Conservation (phyloP, 2,329 filamentous ascomycete genomes). For the Anthostomella pinea region DNA sequence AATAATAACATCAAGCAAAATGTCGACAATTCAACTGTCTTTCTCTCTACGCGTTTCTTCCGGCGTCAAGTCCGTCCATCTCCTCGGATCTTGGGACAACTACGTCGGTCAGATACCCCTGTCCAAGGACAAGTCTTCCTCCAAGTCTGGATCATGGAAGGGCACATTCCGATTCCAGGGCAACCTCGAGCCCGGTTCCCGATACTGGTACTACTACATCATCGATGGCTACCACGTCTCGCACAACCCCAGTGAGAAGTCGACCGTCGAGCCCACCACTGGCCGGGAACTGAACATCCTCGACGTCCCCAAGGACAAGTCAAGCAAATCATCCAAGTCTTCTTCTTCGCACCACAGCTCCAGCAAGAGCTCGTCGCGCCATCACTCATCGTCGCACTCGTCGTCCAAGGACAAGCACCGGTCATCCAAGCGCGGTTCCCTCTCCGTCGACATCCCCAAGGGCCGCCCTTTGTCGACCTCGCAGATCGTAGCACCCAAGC, state of each 20-base stretch:
- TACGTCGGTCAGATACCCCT: slow-evolving; percentile 93
- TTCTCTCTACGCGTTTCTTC: slow-evolving; percentile 95
- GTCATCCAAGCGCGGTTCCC: slow-evolving; percentile 47
- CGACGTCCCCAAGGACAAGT: slow-evolving; percentile 68
- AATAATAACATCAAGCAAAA: slow-evolving; percentile 50
- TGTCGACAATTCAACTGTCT: slow-evolving; percentile 90
- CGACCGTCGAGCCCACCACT: slow-evolving; percentile 91
- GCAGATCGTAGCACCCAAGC: slow-evolving; percentile 88
- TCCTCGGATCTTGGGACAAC: slow-evolving; percentile 98
- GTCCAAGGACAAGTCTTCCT: slow-evolving; percentile 77
- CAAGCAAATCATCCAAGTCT: slow-evolving; percentile 41
- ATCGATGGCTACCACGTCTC: slow-evolving; percentile 98
- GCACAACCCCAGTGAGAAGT: slow-evolving; percentile 88
- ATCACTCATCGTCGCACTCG: slow-evolving; percentile 34
- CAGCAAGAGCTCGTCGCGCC: slow-evolving; percentile 38
- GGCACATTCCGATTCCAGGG: slow-evolving; percentile 96
- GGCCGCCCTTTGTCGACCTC: slow-evolving; percentile 85
- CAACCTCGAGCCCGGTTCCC: slow-evolving; percentile 81
- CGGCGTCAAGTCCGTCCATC: slow-evolving; percentile 94
- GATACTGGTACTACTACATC: slow-evolving; percentile 99
- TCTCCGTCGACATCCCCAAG: slow-evolving; percentile 71
- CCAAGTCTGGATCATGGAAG: slow-evolving; percentile 90
- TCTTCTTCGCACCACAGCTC: slow-evolving; percentile 48
- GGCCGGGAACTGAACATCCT: slow-evolving; percentile 97
- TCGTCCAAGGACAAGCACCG: slow-evolving; percentile 42